Evolutionary conservation across 2,329 filamentous ascomycete genomes (phyloP), one percentile per base, ranked within the genome.

Genomic region (Neoarthrinium moseri): DNA sequence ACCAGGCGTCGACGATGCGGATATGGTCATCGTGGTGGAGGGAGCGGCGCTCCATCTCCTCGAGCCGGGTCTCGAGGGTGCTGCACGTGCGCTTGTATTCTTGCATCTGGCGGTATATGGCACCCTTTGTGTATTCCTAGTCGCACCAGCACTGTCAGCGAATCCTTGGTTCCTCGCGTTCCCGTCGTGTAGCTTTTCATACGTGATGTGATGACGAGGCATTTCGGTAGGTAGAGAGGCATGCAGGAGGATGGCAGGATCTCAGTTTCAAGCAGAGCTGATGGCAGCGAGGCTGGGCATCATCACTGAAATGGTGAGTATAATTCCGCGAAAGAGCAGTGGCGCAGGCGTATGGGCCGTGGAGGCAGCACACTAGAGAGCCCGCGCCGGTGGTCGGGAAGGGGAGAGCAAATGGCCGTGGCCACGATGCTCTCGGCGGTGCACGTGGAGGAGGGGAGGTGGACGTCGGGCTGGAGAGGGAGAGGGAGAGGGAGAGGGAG

Each of bases 51-150:
- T 88, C 81, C 52, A 95, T 74, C 54, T 95, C 88, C 62, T 86
- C 86, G 51, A 96, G 74, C 61, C 89, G 87, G 48, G 82, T 76
- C 71, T 97, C 91, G 51, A 95, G 74, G 32, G 87, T 87, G 47
- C 80, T 77, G 64, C 91, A 91, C 65, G 95, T 90, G 57, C 94
- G 85, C 71, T 95, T 96, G 70, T 95, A 96, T 70, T 97, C 94
- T 64, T 91, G 89, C 91, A 99, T 96, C 71, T 96, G 92, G 48
- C 95, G 89, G 60, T 89, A 86, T 65, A 99, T 96, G 53, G 94
- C 94, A 73, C 96, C 94, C 72, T 97, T 99, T 71, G 92, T 88
- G 61, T 87, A 94, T 64, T 87, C 83, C 90, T 95, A 69, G 58
- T 67, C 50, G 63, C 55, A 38, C 67, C 64, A 52, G 62, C 59